Conservation (phyloP, 352 stramenopile genomes). For the Phytopythium oedochilum region DNA sequence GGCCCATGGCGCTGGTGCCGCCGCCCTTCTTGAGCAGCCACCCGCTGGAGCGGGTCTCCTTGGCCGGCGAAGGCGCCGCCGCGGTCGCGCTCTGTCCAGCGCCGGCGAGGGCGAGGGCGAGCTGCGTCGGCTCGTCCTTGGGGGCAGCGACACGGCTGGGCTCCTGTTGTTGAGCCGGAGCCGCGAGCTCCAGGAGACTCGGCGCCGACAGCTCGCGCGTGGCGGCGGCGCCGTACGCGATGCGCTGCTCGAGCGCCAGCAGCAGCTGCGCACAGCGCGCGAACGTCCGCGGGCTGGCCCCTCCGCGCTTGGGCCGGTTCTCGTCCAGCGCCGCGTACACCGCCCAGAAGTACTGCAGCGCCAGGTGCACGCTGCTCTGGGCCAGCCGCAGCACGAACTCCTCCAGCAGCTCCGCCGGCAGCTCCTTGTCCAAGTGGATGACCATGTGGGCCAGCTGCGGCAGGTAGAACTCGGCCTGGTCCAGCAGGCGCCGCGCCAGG, state of each 20-base stretch:
- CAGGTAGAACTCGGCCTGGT: conserved; percentile 79
- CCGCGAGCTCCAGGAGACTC: no score
- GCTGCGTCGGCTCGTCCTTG: conserved; percentile 64
- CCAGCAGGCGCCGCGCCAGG: conserved; percentile 45
- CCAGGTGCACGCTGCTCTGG: conserved; percentile 76
- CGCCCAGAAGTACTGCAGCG: conserved; percentile 67
- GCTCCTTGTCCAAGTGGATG: conserved; percentile 72
- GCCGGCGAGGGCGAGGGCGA: conserved; percentile 56
- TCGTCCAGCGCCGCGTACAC: conserved; percentile 77
- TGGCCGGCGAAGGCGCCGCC: not conserved
- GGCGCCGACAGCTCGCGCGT: conserved; percentile 40
- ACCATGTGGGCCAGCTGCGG: conserved; percentile 83
- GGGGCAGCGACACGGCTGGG: conserved; percentile 63
- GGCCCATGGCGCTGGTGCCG: conserved; percentile 64
- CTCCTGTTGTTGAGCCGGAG: no score
- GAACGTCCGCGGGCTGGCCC: conserved; percentile 61
- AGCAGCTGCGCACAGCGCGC: conserved; percentile 67
- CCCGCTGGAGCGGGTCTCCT: conserved; percentile 14
- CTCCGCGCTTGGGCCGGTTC: conserved; percentile 62
- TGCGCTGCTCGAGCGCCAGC: conserved; percentile 70
- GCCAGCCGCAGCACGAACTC: conserved; percentile 74
- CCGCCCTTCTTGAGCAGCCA: conserved; percentile 85
- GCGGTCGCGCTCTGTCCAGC: no score
- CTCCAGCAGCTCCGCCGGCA: conserved; percentile 72
- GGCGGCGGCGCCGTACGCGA: conserved; percentile 69